Evolutionary conservation across 129 eudicot species (phyloP).

Genomic region (Lonicera japonica): DNA sequence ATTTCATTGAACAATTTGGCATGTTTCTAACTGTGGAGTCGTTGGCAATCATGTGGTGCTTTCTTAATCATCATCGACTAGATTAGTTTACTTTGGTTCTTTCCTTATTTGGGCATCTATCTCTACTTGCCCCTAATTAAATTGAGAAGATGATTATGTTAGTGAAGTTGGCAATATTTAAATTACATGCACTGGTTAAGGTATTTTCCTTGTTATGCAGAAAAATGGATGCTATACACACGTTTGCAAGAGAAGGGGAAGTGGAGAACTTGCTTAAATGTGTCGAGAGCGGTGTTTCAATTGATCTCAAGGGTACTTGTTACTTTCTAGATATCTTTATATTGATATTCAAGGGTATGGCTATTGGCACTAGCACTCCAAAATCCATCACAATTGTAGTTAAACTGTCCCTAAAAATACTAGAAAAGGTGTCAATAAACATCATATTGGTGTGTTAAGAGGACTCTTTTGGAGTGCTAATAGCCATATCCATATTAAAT

Average conservation of each 20-base stretch:
- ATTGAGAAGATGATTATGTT: neutral
- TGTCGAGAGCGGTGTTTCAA: slow-evolving; percentile 70
- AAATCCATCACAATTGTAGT: too few species aligned
- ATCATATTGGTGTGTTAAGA: too few species aligned
- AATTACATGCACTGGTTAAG: neutral
- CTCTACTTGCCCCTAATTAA: neutral
- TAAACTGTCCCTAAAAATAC: too few species aligned
- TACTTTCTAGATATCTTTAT: neutral
- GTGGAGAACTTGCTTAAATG: slow-evolving; percentile 67
- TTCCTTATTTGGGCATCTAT: neutral
- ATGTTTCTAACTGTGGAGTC: too few species aligned
- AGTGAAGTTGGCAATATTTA: neutral
- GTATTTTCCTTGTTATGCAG: slow-evolving; percentile 29
- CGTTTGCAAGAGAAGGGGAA: slow-evolving; percentile 94
- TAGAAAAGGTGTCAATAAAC: too few species aligned
- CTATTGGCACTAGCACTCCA: too few species aligned
- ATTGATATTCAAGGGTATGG: neutral
- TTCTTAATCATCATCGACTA: too few species aligned
- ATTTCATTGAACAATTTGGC: too few species aligned
- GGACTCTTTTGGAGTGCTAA: too few species aligned
- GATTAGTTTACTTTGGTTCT: too few species aligned
- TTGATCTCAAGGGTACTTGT: slow-evolving; percentile 55
- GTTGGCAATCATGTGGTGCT: too few species aligned
- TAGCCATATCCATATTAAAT: too few species aligned
- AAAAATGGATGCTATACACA: slow-evolving; percentile 86